A percentile compares a stretch with the other conserved stretches of the same genome.
phyloP scores from a whole-genome alignment of 495 filamentous ascomycete genomes.

The Penicillium taxi region DNA sequence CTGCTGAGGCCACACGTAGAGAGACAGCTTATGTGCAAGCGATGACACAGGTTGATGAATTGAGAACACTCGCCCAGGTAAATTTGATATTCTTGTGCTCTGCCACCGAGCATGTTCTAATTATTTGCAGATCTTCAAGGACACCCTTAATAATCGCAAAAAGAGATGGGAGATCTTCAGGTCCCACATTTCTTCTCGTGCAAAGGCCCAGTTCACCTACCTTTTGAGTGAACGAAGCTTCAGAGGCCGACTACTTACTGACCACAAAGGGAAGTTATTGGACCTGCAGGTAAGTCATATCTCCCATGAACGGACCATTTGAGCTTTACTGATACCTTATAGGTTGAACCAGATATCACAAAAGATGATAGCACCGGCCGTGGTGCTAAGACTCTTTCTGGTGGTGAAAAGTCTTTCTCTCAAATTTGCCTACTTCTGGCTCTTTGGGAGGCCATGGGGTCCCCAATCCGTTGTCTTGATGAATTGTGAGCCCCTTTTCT shows the following conservation, averaged over 20 bases:
- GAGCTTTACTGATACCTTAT: not conserved
- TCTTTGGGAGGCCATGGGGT: constrained; percentile 98
- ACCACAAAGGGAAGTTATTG: constrained; percentile 64
- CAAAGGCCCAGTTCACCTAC: constrained; percentile 78
- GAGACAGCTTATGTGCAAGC: constrained; percentile 38
- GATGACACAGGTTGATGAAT: constrained; percentile 35
- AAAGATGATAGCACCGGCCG: constrained; percentile 56
- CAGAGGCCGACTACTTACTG: constrained; percentile 67
- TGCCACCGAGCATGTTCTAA: not conserved
- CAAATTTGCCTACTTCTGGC: constrained; percentile 87
- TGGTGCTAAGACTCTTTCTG: constrained; percentile 83
- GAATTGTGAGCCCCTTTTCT: constrained; percentile 61
- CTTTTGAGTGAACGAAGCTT: constrained; percentile 84
- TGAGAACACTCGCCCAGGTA: constrained; percentile 49
- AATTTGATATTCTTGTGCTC: not conserved
- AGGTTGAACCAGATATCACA: constrained; percentile 74
- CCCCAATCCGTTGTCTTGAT: constrained; percentile 87
- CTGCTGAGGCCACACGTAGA: constrained; percentile 39
- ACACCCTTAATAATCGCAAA: constrained; percentile 59
- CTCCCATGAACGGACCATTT: not conserved
- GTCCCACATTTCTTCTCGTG: constrained; percentile 69
- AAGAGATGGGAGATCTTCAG: constrained; percentile 76
- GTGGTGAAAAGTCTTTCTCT: constrained; percentile 96
- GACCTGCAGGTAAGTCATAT: constrained; percentile 57
- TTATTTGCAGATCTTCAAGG: constrained; percentile 45